Evolutionary conservation across 768 basidiomycete species (phyloP), one percentile per base, ranked within the genome.

Genomic region (Serendipita sp.): DNA sequence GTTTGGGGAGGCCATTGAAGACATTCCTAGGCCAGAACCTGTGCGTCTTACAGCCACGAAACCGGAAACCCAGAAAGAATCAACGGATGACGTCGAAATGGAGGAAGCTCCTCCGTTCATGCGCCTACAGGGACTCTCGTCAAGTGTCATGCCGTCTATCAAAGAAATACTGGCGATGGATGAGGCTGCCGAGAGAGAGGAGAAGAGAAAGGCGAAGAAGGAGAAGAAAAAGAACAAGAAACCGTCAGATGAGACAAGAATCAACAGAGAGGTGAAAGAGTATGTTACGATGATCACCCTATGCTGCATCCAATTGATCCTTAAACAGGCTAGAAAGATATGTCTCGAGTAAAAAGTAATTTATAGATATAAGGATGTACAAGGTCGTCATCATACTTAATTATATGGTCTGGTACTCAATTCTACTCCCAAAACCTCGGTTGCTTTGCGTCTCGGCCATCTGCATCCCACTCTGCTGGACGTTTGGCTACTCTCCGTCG

Each of bases 101-200:
- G 80, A 76, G 34, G 77, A 74, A 16, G 80, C 78, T 23, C 78
- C 78, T 56, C 70, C 72, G 47, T 74, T 78, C 3, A 76, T 77
- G 67, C 83, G 85, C 44, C 81, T 96, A 8, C 80, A 78, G 34
- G 89, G 90, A 3, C 81, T 97, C 15, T 77, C 80, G 62, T 86
- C 89, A n/a, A 91, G 90, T 28, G 80, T 83, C 4, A 70, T 94
- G 16, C 89, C 90, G 38, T 91, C 89, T 15, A 88, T 95, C 72
- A 82, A 82, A 62, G 88, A 90, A 34, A 79, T 96, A 66, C 75
- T 97, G 44, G 86, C 85, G 3, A 82, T 88, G 77, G 88, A 92
- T 67, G 78, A 82, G 44, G 85, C 82, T 15, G 82, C 80, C 3
- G 82, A 81, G 67, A 80, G 81, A 65, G 78, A 78, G 13, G 81